Evolutionary conservation across 139 green algal genomes (phyloP).

Genomic region (Bryopsis sp.): DNA sequence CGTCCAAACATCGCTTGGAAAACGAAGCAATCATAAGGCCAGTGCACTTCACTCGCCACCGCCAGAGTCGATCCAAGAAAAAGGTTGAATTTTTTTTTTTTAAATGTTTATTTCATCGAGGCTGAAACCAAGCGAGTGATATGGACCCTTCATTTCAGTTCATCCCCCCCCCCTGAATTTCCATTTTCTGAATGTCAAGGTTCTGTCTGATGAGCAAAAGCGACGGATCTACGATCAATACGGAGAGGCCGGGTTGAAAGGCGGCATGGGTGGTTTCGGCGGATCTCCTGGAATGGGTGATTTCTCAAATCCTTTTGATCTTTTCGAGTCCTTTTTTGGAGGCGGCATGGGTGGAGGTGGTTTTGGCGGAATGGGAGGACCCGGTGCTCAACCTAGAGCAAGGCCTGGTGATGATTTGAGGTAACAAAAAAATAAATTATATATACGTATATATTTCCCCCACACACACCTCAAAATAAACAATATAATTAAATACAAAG

Average conservation of each 20-base stretch:
- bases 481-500: no score
- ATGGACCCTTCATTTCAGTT: no score
- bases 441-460: no score
- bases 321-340: slow-evolving; percentile 98
- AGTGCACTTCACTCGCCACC: no score
- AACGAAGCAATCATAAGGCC: no score
- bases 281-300: slow-evolving; percentile 40
- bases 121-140: no score
- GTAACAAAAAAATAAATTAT: slow-evolving; percentile 14
- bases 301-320: slow-evolving; percentile 93
- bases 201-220: slow-evolving; percentile 96
- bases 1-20: no score
- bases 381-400: slow-evolving; percentile 32
- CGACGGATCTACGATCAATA: slow-evolving; percentile 91
- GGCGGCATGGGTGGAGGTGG: slow-evolving; percentile 48
- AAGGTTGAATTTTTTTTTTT: no score
- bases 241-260: slow-evolving; percentile 91
- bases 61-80: no score
- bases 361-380: slow-evolving; percentile 38
- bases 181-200: slow-evolving; percentile 34
- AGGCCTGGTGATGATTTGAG: slow-evolving; percentile 71
- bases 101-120: no score
- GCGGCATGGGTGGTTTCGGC: slow-evolving; percentile 56
- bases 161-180: not conserved
- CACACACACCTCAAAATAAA: no score